A percentile compares a stretch with the other conserved stretches of the same genome.
Evolutionary conservation across 2,329 filamentous ascomycete genomes (phyloP).

Genomic region (Cladosporium phlei): DNA sequence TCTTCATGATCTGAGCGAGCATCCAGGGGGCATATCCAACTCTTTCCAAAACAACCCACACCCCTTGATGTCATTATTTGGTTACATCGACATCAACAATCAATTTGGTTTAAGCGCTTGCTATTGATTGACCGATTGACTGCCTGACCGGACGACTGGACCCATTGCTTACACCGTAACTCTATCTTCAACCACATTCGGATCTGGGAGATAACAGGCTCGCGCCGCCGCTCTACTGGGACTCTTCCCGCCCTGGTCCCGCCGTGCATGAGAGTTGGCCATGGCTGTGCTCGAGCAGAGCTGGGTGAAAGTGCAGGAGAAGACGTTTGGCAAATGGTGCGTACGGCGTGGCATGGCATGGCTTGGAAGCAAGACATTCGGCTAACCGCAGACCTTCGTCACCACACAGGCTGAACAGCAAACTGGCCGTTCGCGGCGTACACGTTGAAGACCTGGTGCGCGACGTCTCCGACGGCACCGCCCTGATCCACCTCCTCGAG

Average conservation of each 20-base stretch:
- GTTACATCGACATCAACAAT: background rate
- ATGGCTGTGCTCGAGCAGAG: slow-evolving; percentile 52
- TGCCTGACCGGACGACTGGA: no score
- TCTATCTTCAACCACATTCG: no score
- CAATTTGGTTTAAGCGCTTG: background rate
- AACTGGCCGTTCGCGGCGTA: slow-evolving; percentile 72
- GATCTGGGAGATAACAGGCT: no score
- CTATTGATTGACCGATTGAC: no score
- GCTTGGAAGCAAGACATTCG: background rate
- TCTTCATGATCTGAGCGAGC: no score
- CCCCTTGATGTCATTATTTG: slow-evolving; percentile 3
- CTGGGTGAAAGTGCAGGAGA: slow-evolving; percentile 81
- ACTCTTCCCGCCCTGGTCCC: no score
- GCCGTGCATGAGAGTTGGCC: slow-evolving; percentile 8
- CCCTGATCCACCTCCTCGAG: slow-evolving; percentile 95
- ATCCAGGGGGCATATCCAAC: background rate
- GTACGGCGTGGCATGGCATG: slow-evolving; percentile 23
- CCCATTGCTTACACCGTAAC: no score
- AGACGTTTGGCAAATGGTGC: slow-evolving; percentile 98
- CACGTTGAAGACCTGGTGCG: slow-evolving; percentile 81
- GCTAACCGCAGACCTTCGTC: background rate
- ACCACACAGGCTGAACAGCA: slow-evolving; percentile 74
- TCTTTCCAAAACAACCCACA: background rate
- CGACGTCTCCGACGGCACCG: slow-evolving; percentile 90
- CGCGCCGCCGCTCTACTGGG: no score